phyloP scores from a whole-genome alignment of 2,329 filamentous ascomycete species.

The Calonectria crousiana region DNA sequence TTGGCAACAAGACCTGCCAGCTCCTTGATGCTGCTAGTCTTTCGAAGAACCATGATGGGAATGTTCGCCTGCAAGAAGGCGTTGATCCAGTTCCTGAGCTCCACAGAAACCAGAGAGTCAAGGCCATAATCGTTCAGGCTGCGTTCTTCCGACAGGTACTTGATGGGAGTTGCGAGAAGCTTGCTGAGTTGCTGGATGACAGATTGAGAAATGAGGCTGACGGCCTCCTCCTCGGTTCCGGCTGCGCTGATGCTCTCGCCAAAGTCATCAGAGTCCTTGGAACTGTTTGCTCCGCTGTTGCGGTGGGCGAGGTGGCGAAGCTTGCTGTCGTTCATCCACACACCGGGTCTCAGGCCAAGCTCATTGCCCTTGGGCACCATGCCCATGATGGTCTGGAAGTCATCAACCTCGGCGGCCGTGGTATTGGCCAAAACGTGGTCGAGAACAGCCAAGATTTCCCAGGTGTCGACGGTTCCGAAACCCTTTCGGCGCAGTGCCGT shows the following conservation, averaged over 20 bases:
- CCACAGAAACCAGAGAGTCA: slow-evolving; percentile 49
- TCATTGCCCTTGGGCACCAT: slow-evolving; percentile 20
- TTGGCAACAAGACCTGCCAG: slow-evolving; percentile 35
- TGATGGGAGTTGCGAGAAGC: slow-evolving; percentile 40
- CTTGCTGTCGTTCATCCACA: slow-evolving; percentile 19
- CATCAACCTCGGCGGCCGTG: background rate
- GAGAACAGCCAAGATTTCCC: slow-evolving; percentile 32
- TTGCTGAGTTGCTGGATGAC: slow-evolving; percentile 40
- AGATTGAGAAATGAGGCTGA: slow-evolving; percentile 28
- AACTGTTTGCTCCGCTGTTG: background rate
- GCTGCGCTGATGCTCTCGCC: slow-evolving; percentile 22
- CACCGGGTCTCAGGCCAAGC: slow-evolving; percentile 11
- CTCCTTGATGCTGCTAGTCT: slow-evolving; percentile 38
- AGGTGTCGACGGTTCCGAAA: slow-evolving; percentile 24
- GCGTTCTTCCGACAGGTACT: slow-evolving; percentile 39
- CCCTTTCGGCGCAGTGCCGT: slow-evolving; percentile 28
- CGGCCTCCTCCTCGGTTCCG: slow-evolving; percentile 32
- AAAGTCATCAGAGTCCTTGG: slow-evolving; percentile 14
- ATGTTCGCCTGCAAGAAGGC: slow-evolving; percentile 39
- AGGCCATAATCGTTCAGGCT: slow-evolving; percentile 42
- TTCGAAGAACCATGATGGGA: slow-evolving; percentile 36
- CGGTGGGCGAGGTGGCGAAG: slow-evolving; percentile 4
- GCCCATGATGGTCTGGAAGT: slow-evolving; percentile 19
- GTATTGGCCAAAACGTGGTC: slow-evolving; percentile 19
- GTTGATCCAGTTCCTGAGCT: slow-evolving; percentile 47